phyloP scores from a whole-genome alignment of 1,139 yeast species.

The Trichomonascaceae sp. region DNA sequence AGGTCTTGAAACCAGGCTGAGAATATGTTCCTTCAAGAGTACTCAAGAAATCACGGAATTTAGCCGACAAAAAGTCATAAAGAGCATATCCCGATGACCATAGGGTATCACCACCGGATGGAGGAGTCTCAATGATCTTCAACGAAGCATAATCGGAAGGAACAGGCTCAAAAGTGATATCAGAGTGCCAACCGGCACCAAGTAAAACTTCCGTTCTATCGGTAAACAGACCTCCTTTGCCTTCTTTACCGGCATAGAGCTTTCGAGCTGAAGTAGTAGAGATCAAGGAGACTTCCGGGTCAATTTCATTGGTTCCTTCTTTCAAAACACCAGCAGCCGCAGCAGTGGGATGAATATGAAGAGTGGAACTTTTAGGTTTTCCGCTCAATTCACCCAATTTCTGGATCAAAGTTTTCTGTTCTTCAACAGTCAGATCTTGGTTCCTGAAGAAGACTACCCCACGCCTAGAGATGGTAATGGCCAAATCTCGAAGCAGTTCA shows the following conservation, averaged over 20 bases:
- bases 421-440: slow-evolving; percentile 52
- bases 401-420: slow-evolving; percentile 48
- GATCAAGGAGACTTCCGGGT: slow-evolving; percentile 25
- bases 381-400: slow-evolving; percentile 61
- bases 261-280: slow-evolving; percentile 23
- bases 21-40: slow-evolving; percentile 31
- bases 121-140: slow-evolving; percentile 40
- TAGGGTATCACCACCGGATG: slow-evolving; percentile 43
- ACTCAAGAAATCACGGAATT: slow-evolving; percentile 38
- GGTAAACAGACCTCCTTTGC: background rate
- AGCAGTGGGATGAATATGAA: slow-evolving; percentile 39
- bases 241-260: slow-evolving; percentile 17
- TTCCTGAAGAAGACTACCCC: slow-evolving; percentile 64
- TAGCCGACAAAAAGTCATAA: slow-evolving; percentile 41
- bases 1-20: slow-evolving; percentile 28
- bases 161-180: slow-evolving; percentile 42
- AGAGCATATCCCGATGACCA: slow-evolving; percentile 46
- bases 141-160: slow-evolving; percentile 43
- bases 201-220: slow-evolving; percentile 1
- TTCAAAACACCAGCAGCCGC: slow-evolving; percentile 28
- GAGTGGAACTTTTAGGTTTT: slow-evolving; percentile 61
- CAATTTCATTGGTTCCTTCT: slow-evolving; percentile 17
- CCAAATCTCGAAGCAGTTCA: slow-evolving; percentile 45
- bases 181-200: slow-evolving; percentile 39
- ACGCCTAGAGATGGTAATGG: slow-evolving; percentile 55